Percentiles rank a stretch among this genome's conserved stretches.
Evolutionary conservation across 164 flowering plant genomes (phyloP).

Genomic region (Macadamia tetraphylla): DNA sequence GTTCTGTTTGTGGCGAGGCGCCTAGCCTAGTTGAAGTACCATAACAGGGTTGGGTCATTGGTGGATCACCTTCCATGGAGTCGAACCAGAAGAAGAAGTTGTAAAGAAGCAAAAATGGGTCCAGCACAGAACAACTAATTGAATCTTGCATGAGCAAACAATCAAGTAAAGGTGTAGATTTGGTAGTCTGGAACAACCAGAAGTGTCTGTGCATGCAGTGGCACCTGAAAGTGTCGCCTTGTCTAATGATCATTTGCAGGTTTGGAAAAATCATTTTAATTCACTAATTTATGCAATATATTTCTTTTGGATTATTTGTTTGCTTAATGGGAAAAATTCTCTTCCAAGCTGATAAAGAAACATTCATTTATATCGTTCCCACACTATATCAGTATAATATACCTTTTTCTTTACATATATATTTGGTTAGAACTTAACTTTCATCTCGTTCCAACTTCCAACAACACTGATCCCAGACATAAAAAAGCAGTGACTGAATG

Average conservation of each 20-base stretch:
- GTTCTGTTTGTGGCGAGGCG: neutral
- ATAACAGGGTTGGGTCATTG: no score
- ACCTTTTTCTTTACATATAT: neutral
- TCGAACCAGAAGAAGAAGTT: no score
- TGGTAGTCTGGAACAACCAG: neutral
- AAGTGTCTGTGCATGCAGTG: neutral
- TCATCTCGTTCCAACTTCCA: neutral
- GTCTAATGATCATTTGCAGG: neutral
- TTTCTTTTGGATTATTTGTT: neutral
- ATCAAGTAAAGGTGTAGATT: neutral
- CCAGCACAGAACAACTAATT: neutral
- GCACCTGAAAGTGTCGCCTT: slow-evolving; percentile 1
- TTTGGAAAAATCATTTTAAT: neutral
- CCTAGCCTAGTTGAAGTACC: no score
- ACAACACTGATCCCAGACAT: neutral
- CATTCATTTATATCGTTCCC: neutral
- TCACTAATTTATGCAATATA: neutral
- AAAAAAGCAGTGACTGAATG: slow-evolving; percentile 9
- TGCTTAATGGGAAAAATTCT: neutral
- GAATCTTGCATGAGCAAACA: neutral
- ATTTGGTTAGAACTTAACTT: no score
- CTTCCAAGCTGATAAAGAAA: neutral
- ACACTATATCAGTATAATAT: neutral
- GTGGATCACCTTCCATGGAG: no score
- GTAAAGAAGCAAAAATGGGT: no score